Conservation (phyloP, 495 filamentous ascomycete species). For the Aspergillus cavernicola region DNA sequence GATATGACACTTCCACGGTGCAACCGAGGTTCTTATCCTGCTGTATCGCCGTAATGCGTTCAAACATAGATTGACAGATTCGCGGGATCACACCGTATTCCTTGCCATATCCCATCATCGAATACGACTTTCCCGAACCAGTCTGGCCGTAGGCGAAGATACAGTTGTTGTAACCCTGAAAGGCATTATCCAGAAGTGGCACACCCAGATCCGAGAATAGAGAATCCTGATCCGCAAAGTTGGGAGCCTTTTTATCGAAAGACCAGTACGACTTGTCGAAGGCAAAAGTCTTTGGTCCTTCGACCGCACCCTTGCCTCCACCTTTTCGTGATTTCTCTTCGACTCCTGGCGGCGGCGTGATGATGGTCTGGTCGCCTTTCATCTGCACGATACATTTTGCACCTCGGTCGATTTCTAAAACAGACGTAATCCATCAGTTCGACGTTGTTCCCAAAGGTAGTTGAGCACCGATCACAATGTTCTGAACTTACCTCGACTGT, state of each 20-base stretch:
- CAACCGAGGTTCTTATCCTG: slow-evolving; percentile 74
- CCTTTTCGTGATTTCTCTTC: slow-evolving; percentile 55
- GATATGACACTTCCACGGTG: slow-evolving; percentile 96
- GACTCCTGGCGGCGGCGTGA: slow-evolving; percentile 68
- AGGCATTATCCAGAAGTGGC: slow-evolving; percentile 95
- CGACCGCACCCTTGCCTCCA: slow-evolving; percentile 55
- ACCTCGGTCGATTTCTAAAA: slow-evolving; percentile 74
- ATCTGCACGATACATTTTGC: slow-evolving; percentile 99
- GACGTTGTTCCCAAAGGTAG: neutral
- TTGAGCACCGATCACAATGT: neutral
- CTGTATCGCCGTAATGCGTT: slow-evolving; percentile 72
- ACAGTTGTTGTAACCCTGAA: slow-evolving; percentile 99
- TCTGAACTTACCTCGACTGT: slow-evolving; percentile 71
- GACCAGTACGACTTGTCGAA: slow-evolving; percentile 99
- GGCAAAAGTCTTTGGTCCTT: slow-evolving; percentile 84
- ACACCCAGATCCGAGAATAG: slow-evolving; percentile 84
- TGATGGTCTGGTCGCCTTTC: slow-evolving; percentile 85
- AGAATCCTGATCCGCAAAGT: slow-evolving; percentile 88
- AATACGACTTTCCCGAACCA: slow-evolving; percentile 97
- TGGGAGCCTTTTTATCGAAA: slow-evolving; percentile 74
- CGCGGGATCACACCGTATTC: slow-evolving; percentile 96
- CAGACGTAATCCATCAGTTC: slow-evolving; percentile 4
- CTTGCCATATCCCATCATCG: slow-evolving; percentile 99
- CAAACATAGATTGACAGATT: slow-evolving; percentile 97
- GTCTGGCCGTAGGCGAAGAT: slow-evolving; percentile 99